Evolutionary conservation across 192 early-diverging fungal species (phyloP), one percentile per base, ranked within the genome.

Genomic region (Gamsiella multidivaricata): DNA sequence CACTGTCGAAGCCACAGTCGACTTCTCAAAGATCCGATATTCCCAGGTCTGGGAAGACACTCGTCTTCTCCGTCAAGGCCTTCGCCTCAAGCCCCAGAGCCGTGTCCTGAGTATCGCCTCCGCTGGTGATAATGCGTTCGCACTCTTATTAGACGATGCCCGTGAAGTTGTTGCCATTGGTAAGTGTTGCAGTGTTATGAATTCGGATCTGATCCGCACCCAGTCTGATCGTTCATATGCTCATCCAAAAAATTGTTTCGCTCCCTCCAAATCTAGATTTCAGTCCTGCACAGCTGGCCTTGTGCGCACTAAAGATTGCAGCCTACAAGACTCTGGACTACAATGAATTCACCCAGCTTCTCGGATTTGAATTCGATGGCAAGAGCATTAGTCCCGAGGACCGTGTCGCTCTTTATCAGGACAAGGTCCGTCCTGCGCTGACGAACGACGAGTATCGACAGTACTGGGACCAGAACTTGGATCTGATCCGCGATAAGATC

Each of bases 1-100:
- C 18, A 78, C 74, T 15, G 65, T 78, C 39, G 74, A 78, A 23
- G 74, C 74, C 14, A 63, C 42, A 0, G 74, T 78, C 9, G 74
- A 78, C 42, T 78, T 78, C 46, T 78, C 74, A 20, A 78, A 78
- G 65, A 78, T 78, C 60, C 45, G 74, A 36, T 78, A 78, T 23
- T 78, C 74, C 8, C 74, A 78, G 46, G 74, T 78, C 43, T 78
- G 74, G 74, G 74, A 78, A 23, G 74, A 78, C 17, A 78, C 74
- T 29, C 65, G 74, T 17, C 74, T 78, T 23, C 65, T 78, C 6
- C 74, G 74, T 7, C 65, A 78, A 10, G 74, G 74, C 5, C 74
- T 78, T 10, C 60, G 47, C 6, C 26, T 78, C 11, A 78, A 69
- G 47, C 74, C 74, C 25, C 53, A 69, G 29, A 78, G 74, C 53